These are phyloP conservation scores for Penicillium crustosum DNA, from an alignment of 2,329 filamentous ascomycete genomes.

Conservation along the genomic window DNA sequence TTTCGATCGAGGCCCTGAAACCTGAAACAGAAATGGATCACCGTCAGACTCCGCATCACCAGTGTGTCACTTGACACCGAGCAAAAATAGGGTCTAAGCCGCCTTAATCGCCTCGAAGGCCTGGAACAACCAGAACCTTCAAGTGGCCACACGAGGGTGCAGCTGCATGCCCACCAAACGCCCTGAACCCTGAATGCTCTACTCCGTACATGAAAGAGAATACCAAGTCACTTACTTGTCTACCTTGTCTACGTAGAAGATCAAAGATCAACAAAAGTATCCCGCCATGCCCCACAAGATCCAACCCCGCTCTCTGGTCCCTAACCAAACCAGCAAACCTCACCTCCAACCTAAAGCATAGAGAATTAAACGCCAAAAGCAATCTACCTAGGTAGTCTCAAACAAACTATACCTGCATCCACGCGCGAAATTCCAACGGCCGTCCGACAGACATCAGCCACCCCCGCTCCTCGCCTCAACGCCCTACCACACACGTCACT, in stretches of 20 bases:
- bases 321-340: constrained; percentile 11
- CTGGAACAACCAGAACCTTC: constrained; percentile 1
- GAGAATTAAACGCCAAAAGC: background rate
- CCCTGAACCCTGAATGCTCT: background rate
- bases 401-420: background rate
- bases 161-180: background rate
- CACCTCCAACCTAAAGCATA: constrained; percentile 5
- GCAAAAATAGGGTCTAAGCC: background rate
- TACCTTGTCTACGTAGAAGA: background rate
- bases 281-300: constrained; percentile 13
- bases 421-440: background rate
- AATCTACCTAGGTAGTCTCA: background rate
- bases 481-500: background rate
- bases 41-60: background rate
- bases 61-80: constrained; percentile 1
- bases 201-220: background rate
- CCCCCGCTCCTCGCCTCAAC: constrained; percentile 9
- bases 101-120: background rate
- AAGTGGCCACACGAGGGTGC: background rate
- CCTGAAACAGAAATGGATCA: background rate
- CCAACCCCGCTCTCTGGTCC: constrained; percentile 18
- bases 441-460: background rate
- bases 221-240: background rate
- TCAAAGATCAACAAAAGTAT: background rate
- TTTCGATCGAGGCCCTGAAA: background rate